Evolutionary conservation across 2,329 filamentous ascomycete species (phyloP).

Genomic region (Colletotrichum nymphaeae): DNA sequence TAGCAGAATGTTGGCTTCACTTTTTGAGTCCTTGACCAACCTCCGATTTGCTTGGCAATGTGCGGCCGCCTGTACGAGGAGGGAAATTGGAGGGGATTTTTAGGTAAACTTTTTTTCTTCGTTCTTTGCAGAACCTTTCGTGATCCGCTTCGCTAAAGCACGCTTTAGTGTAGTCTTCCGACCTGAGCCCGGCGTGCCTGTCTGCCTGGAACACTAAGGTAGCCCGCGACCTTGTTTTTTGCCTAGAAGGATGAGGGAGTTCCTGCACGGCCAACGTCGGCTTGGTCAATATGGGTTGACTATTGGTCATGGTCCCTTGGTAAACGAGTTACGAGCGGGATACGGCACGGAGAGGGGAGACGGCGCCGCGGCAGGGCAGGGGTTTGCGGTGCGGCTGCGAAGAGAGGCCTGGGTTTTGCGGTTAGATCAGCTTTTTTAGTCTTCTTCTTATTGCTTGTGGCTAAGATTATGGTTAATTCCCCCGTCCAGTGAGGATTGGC

Average conservation of each 20-base stretch:
- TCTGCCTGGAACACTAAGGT: not conserved
- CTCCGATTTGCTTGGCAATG: conserved; percentile 12
- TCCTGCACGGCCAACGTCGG: not conserved
- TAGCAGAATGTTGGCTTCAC: conserved; percentile 27
- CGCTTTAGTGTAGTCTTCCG: not conserved
- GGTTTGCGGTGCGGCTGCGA: not conserved
- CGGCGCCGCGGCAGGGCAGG: not conserved
- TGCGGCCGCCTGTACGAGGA: not conserved
- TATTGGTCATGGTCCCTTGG: not conserved
- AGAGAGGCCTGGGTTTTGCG: not conserved
- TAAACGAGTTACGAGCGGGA: not conserved
- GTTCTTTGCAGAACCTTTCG: not conserved
- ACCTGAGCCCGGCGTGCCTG: not conserved
- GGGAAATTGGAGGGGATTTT: not conserved
- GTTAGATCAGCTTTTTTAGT: not conserved
- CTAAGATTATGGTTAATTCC: conserved; percentile 10
- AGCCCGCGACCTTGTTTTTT: not conserved
- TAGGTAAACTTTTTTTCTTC: too few species aligned
- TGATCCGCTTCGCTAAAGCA: not conserved
- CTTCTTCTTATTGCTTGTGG: not conserved
- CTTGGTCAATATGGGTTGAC: not conserved
- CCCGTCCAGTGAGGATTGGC: not conserved
- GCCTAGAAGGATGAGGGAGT: not conserved
- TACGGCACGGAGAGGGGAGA: not conserved
- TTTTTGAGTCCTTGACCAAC: conserved; percentile 1